A percentile compares a stretch with the other conserved stretches of the same genome.
phyloP scores from a whole-genome alignment of 169 alveolate species.

The Ichthyophthirius multifiliis region DNA sequence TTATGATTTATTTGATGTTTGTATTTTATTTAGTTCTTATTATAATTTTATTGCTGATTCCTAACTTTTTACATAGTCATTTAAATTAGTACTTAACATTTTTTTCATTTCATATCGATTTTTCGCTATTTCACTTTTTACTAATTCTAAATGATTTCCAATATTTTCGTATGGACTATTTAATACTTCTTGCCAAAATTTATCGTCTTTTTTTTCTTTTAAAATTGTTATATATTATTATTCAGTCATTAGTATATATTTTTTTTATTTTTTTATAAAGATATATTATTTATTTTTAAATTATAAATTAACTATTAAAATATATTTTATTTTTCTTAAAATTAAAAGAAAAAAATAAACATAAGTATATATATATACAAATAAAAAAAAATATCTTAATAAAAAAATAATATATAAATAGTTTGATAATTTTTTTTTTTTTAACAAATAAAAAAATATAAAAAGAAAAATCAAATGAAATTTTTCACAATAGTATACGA shows the following conservation, averaged over 20 bases:
- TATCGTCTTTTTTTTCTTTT: not conserved
- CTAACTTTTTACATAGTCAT: not conserved
- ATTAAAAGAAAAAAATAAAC: no score
- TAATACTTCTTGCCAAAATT: not conserved
- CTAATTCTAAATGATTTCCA: not conserved
- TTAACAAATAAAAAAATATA: not conserved
- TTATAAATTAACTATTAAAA: no score
- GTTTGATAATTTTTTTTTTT: no score
- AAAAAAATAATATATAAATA: no score
- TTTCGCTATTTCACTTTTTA: not conserved
- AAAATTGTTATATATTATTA: no score
- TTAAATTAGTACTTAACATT: not conserved
- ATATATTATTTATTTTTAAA: no score
- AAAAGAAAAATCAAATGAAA: not conserved
- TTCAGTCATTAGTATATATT: no score
- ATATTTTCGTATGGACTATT: not conserved
- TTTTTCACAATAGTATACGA: slow-evolving; percentile 29
- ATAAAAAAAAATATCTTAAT: no score
- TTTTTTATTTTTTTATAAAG: no score
- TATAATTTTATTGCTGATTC: slow-evolving; percentile 1
- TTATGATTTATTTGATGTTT: not conserved
- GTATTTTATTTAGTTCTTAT: not conserved
- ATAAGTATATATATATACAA: no score
- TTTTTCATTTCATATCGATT: not conserved
- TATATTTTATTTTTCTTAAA: no score